These are phyloP conservation scores for Fusarium dimerum DNA, from an alignment of 2,329 filamentous ascomycete species.

Conservation along the genomic window DNA sequence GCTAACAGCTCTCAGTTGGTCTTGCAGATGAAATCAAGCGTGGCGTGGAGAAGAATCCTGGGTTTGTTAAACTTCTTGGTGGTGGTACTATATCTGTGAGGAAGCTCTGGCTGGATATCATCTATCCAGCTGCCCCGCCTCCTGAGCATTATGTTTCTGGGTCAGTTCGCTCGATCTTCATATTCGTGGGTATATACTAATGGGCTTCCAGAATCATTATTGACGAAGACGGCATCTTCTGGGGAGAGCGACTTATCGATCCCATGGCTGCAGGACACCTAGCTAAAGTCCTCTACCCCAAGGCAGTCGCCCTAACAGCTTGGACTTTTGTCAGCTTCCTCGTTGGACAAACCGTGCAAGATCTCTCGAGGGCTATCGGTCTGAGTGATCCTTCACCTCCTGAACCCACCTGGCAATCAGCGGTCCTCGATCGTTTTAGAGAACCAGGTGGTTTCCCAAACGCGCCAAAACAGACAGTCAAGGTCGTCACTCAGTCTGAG, in stretches of 20 bases:
- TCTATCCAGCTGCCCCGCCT: conserved; percentile 60
- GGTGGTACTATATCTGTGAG: conserved; percentile 51
- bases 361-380: conserved; percentile 49
- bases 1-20: conserved; percentile 29
- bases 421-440: conserved; percentile 31
- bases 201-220: conserved; percentile 46
- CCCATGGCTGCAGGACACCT: conserved; percentile 46
- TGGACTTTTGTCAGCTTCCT: conserved; percentile 55
- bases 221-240: conserved; percentile 49
- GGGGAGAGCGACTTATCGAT: conserved; percentile 51
- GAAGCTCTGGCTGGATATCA: conserved; percentile 61
- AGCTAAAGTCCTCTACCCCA: conserved; percentile 54
- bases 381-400: conserved; percentile 32
- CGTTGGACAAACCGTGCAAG: conserved; percentile 44
- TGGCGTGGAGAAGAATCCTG: conserved; percentile 43
- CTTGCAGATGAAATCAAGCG: conserved; percentile 37
- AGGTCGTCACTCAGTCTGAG: conserved; percentile 25
- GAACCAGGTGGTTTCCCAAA: conserved; percentile 26
- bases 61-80: conserved; percentile 42
- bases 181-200: conserved; percentile 18
- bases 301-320: conserved; percentile 49
- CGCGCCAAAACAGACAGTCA: conserved; percentile 25
- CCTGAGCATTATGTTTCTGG: conserved; percentile 61
- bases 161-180: conserved; percentile 43
- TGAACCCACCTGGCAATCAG: conserved; percentile 35